These are phyloP conservation scores for Amaranthus palmeri DNA, from an alignment of 148 eudicot species.

Conservation along the genomic window DNA sequence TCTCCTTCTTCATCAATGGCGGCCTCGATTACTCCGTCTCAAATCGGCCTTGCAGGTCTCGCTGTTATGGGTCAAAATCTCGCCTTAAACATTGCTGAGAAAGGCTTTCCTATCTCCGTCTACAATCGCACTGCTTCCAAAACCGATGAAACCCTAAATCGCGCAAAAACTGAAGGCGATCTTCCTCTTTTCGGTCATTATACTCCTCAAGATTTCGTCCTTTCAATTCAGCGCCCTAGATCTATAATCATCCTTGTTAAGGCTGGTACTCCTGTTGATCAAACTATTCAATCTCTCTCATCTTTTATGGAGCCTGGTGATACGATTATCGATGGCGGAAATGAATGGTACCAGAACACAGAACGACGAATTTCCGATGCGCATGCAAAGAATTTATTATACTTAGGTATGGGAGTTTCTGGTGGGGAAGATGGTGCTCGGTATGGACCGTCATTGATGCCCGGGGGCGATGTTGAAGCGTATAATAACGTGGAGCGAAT, in stretches of 20 bases:
- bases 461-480: conserved; percentile 63
- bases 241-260: conserved; percentile 79
- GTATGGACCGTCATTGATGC: conserved; percentile 68
- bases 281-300: conserved; percentile 57
- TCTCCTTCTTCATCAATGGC: conserved; percentile 22
- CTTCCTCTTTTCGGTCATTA: conserved; percentile 57
- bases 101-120: conserved; percentile 84
- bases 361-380: conserved; percentile 55
- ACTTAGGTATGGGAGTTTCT: conserved; percentile 80
- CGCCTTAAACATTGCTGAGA: conserved; percentile 79
- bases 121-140: conserved; percentile 68
- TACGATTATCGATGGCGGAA: conserved; percentile 78
- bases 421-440: conserved; percentile 88
- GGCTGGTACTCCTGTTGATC: conserved; percentile 81
- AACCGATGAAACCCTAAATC: conserved; percentile 59
- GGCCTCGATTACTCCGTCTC: conserved; percentile 38
- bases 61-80: conserved; percentile 95
- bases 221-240: conserved; percentile 58
- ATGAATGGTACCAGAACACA: conserved; percentile 82
- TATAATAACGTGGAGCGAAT: conserved; percentile 44
- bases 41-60: conserved; percentile 71
- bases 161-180: conserved; percentile 54
- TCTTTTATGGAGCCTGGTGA: conserved; percentile 64
- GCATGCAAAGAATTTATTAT: conserved; percentile 35
- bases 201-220: conserved; percentile 60